Percentiles rank a stretch among this genome's conserved stretches.
Conservation (phyloP, 306 rosid genomes). For the Vicia villosa region DNA sequence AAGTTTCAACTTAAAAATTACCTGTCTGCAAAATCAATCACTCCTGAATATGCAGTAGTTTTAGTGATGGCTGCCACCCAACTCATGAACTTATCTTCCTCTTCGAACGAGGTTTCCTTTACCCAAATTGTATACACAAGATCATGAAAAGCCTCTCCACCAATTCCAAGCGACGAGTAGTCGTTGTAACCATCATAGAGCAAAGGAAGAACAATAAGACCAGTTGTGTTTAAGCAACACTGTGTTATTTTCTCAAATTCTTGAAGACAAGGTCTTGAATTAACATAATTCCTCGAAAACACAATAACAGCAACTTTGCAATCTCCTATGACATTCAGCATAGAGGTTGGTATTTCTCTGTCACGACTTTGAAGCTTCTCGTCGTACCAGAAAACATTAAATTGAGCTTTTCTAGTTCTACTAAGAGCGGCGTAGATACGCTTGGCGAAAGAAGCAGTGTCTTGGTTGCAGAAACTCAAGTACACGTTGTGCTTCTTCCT, state of each 20-base stretch:
- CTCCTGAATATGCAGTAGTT: not conserved
- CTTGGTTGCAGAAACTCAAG: constrained; percentile 1
- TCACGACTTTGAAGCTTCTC: not conserved
- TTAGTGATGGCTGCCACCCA: not conserved
- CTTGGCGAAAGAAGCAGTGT: not conserved
- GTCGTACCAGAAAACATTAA: not conserved
- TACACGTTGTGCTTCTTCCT: not conserved
- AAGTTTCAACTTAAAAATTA: not conserved
- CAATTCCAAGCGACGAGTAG: not conserved
- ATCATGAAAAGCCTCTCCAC: constrained; percentile 14
- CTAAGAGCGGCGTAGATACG: not conserved
- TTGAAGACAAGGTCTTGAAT: constrained; percentile 6
- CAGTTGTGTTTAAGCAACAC: not conserved
- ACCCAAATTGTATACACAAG: not conserved
- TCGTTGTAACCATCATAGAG: not conserved
- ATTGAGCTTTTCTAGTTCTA: not conserved
- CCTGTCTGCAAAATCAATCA: not conserved
- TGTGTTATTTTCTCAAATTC: constrained; percentile 1
- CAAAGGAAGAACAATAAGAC: constrained; percentile 8
- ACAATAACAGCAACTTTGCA: not conserved
- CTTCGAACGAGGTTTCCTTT: not conserved
- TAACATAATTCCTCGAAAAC: not conserved
- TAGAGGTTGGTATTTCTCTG: not conserved
- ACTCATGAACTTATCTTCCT: not conserved
- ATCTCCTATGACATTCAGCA: not conserved